phyloP scores from a whole-genome alignment of 805 yeast species.

The Candida chauliodis region DNA sequence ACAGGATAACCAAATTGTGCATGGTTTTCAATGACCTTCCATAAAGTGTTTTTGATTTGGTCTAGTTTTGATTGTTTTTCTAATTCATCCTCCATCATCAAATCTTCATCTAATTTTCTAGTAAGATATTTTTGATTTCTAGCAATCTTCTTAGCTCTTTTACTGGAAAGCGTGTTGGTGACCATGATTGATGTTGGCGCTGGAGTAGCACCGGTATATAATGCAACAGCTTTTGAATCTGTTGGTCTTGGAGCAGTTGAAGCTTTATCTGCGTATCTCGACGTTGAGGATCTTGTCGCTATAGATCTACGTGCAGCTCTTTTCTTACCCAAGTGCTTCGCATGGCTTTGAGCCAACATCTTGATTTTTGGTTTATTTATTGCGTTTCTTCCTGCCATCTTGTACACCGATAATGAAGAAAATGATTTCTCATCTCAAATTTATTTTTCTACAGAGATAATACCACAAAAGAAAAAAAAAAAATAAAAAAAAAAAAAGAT shows the following conservation, averaged over 20 bases:
- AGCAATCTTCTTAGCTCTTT: conserved; percentile 73
- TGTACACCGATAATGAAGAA: not conserved
- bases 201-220: conserved; percentile 36
- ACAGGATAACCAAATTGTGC: conserved; percentile 44
- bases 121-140: conserved; percentile 73
- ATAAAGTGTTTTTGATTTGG: conserved; percentile 60
- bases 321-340: conserved; percentile 48
- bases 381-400: conserved; percentile 50
- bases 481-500: no score
- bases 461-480: not conserved
- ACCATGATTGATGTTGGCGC: conserved; percentile 39
- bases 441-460: not conserved
- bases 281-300: conserved; percentile 45
- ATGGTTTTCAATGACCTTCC: conserved; percentile 66
- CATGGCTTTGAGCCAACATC: conserved; percentile 48
- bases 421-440: not conserved
- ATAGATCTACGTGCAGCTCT: conserved; percentile 45
- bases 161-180: conserved; percentile 65
- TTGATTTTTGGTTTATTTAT: conserved; percentile 75
- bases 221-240: conserved; percentile 42
- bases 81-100: conserved; percentile 38
- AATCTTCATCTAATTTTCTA: conserved; percentile 45
- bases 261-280: conserved; percentile 33
- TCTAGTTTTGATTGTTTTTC: conserved; percentile 34
- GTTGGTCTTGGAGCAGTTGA: conserved; percentile 40